These are phyloP conservation scores for Termitomyces sp. DNA, from an alignment of 768 basidiomycete genomes.

Conservation along the genomic window DNA sequence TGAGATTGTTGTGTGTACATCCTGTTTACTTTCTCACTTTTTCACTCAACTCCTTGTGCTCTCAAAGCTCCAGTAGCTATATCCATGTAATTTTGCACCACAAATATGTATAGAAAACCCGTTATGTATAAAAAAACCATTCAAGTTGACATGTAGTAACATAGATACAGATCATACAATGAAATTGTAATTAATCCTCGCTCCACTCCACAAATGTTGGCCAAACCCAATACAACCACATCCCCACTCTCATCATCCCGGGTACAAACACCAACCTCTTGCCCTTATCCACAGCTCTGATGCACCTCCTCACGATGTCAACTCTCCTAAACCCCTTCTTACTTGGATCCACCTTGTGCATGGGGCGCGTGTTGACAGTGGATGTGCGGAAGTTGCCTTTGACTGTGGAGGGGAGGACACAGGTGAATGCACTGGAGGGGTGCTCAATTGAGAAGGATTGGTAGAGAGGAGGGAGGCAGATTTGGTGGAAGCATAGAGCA, in stretches of 20 bases:
- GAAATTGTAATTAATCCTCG: conserved; percentile 68
- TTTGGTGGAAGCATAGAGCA: conserved; percentile 84
- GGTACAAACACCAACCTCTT: conserved; percentile 64
- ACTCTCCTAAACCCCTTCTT: conserved; percentile 55
- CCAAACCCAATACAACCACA: conserved; percentile 63
- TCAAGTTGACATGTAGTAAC: too few relatives aligned
- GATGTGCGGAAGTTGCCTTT: conserved; percentile 78
- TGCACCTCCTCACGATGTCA: conserved; percentile 56
- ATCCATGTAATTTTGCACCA: too few relatives aligned
- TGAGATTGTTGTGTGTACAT: too few relatives aligned
- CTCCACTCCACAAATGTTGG: conserved; percentile 57
- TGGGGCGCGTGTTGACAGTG: conserved; percentile 58
- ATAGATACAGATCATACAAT: too few relatives aligned
- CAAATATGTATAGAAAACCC: too few relatives aligned
- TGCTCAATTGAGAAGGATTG: conserved; percentile 81
- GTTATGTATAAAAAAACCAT: too few relatives aligned
- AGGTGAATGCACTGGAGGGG: conserved; percentile 59
- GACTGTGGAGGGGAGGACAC: conserved; percentile 65
- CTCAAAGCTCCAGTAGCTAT: too few relatives aligned
- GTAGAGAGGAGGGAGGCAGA: conserved; percentile 75
- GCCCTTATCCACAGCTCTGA: conserved; percentile 54
- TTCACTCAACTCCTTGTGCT: too few relatives aligned
- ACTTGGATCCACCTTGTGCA: conserved; percentile 50
- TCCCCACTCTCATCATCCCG: conserved; percentile 37
- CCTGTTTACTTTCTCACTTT: too few relatives aligned